phyloP scores from a whole-genome alignment of 2,329 filamentous ascomycete genomes.

The Paracamarosporium sp. region DNA sequence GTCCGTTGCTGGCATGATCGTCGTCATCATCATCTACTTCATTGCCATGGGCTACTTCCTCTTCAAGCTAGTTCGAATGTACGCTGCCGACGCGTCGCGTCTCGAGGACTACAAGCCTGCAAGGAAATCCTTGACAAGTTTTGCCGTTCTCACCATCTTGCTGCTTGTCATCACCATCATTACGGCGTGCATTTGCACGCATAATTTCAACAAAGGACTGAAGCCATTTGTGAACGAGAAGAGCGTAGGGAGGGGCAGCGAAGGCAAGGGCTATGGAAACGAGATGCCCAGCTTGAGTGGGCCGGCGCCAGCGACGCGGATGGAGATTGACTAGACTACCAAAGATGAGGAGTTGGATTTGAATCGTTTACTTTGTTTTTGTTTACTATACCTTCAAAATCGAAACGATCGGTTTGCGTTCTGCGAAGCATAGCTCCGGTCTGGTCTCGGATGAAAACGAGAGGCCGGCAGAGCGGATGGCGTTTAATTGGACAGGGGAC shows the following conservation, averaged over 20 bases:
- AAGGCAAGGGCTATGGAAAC: conserved; percentile 54
- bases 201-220: conserved; percentile 88
- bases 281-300: conserved; percentile 58
- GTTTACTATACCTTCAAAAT: conserved; percentile 8
- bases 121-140: conserved; percentile 85
- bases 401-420: conserved; percentile 15
- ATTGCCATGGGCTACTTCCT: conserved; percentile 93
- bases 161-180: conserved; percentile 87
- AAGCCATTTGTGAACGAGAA: conserved; percentile 80
- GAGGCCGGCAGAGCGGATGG: not conserved
- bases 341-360: not conserved
- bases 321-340: conserved; percentile 45
- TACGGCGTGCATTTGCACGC: conserved; percentile 85
- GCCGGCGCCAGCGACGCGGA: conserved; percentile 51
- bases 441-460: not conserved
- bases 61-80: conserved; percentile 98
- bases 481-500: conserved; percentile 2
- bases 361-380: conserved; percentile 6
- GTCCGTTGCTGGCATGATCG: conserved; percentile 77
- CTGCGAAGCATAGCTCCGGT: conserved; percentile 4
- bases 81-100: conserved; percentile 62
- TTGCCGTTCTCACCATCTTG: conserved; percentile 90
- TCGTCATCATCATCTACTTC: conserved; percentile 83
- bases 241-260: conserved; percentile 56
- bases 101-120: conserved; percentile 74